These are phyloP conservation scores for Pleurotus pulmonarius DNA, from an alignment of 768 basidiomycete species.

Conservation along the genomic window DNA sequence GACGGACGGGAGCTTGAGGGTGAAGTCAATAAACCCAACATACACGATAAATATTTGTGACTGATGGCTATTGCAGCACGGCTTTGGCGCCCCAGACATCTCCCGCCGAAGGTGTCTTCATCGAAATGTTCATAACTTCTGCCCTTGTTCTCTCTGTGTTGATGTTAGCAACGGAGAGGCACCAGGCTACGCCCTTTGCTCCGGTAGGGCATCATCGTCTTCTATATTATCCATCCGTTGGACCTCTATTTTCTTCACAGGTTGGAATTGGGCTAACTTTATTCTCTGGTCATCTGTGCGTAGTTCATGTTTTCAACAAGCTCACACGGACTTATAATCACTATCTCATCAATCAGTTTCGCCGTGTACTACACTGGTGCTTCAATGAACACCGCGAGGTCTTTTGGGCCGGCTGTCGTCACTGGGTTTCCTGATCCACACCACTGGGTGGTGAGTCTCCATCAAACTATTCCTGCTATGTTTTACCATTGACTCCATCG, in stretches of 20 bases:
- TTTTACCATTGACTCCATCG: conserved; percentile 1
- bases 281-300: conserved; percentile 59
- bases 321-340: not conserved
- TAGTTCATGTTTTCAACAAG: not conserved
- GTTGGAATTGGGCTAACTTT: conserved; percentile 64
- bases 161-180: conserved; percentile 73
- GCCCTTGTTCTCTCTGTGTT: conserved; percentile 59
- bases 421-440: conserved; percentile 46
- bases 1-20: conserved; percentile 48
- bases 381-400: conserved; percentile 63
- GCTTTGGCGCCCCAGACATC: conserved; percentile 42
- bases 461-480: not conserved
- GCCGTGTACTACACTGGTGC: conserved; percentile 63
- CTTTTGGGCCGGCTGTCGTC: conserved; percentile 68
- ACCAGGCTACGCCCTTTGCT: conserved; percentile 60
- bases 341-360: conserved; percentile 33
- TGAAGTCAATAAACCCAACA: conserved; percentile 37
- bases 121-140: conserved; percentile 69
- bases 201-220: conserved; percentile 33
- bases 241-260: conserved; percentile 22
- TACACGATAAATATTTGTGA: conserved; percentile 3
- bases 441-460: conserved; percentile 59
- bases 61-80: conserved; percentile 33
- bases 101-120: conserved; percentile 58
- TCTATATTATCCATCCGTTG: not conserved